Percentiles rank a stretch among this genome's conserved stretches.
phyloP scores from a whole-genome alignment of 306 rosid genomes.

The Pueraria montana region DNA sequence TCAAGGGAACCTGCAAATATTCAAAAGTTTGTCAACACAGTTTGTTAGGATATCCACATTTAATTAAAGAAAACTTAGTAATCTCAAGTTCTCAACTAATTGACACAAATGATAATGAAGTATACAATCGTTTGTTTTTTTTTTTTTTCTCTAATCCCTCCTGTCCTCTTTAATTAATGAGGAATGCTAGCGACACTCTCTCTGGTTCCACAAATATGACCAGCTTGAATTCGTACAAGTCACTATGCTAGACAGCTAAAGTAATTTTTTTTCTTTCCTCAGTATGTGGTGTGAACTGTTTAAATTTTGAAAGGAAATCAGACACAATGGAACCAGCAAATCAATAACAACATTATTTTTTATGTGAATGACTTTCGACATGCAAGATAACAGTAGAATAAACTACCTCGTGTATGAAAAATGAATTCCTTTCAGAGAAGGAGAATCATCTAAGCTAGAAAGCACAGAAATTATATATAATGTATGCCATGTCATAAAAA shows the following conservation, averaged over 20 bases:
- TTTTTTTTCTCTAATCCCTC: no score
- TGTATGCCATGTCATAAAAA: neutral
- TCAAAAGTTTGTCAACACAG: constrained; percentile 35
- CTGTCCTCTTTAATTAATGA: no score
- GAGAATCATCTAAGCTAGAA: neutral
- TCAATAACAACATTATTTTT: neutral
- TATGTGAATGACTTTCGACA: neutral
- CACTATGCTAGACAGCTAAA: no score
- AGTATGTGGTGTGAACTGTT: neutral
- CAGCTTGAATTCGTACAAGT: no score
- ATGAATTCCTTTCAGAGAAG: neutral
- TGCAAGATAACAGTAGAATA: neutral
- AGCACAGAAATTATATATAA: neutral
- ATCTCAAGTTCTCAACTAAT: neutral
- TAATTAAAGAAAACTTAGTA: constrained; percentile 9
- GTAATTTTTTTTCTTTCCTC: neutral
- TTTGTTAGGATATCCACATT: constrained; percentile 36
- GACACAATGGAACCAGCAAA: neutral
- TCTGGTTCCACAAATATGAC: no score
- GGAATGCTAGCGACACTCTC: no score
- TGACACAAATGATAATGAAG: no score
- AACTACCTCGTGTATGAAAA: neutral
- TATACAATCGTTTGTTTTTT: no score
- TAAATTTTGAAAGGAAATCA: neutral
- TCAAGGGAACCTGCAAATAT: constrained; percentile 78